Base-by-base conservation (phyloP, 75 land plant species). In the Cupressus sempervirens region DNA sequence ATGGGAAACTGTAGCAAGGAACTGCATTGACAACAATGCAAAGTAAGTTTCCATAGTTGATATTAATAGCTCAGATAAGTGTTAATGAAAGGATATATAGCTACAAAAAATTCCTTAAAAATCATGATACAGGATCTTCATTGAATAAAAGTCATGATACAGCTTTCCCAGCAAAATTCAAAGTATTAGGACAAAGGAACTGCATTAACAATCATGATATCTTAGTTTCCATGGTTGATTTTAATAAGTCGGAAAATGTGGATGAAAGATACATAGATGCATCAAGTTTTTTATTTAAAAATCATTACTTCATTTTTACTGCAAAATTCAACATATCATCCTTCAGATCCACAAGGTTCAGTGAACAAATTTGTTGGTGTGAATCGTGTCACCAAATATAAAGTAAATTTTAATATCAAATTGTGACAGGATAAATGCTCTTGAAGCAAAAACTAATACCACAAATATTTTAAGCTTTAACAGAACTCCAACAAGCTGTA, bases 1-100 rank as follows among this genome's bases (percentile, higher is more conserved):
- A 88, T 97, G 99, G 16, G 99, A 97, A 80, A 97, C 99, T 15
- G 99, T 97, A 0, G 99, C 99, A 30, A 97, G 90, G 91, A 97
- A 97, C 99, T 95, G 94, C 89, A 93, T 74, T 54, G 35, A 70
- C 75, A 76, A 35, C n/a, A 40, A 16, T 14, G 82, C 83, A 62
- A 83, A 2, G 18, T 79, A 20, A 83, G 34, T 50, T 40, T 45
- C 26, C 20, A 83, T 45, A 72, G 35, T 2, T 72, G 35, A 72
- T 32, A 30, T 72, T 32, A 11, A 72, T 32, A 10, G 35, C 74
- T 72, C 32, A 32, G 15, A 72, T 32, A 72, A 32, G 6, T 5
- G 26, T 50, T n/a, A 7, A 62, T 56, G 62, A 0, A 20, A 50
- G 18, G 3, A 4, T 18, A 20, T 43, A 43, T 43, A 6, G 45